Conservation (phyloP, 768 basidiomycete genomes). For the Phanerochaete sordida region DNA sequence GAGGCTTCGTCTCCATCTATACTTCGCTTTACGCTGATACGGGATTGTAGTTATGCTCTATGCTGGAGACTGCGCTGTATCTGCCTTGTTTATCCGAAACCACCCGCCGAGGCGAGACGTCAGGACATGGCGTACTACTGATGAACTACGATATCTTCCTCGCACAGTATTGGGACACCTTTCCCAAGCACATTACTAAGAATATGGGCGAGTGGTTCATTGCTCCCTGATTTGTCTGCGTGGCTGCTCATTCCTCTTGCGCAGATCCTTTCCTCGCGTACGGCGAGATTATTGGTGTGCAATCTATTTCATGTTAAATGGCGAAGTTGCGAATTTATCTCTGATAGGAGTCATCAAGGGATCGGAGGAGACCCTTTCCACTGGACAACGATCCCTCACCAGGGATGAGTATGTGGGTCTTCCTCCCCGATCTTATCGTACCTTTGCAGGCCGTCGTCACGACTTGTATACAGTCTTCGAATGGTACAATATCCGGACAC, state of each 20-base stretch:
- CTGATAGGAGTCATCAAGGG: constrained; percentile 58
- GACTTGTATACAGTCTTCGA: constrained; percentile 51
- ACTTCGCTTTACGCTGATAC: not conserved
- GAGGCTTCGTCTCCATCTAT: too few relatives aligned
- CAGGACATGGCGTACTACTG: too few relatives aligned
- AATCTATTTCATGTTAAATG: not conserved
- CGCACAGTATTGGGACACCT: constrained; percentile 55
- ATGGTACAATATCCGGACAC: constrained; percentile 38
- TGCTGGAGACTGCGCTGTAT: constrained; percentile 48
- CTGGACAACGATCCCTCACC: constrained; percentile 36
- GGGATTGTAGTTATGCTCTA: constrained; percentile 41
- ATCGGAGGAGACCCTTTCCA: constrained; percentile 47
- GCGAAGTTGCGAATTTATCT: not conserved
- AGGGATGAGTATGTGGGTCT: constrained; percentile 44
- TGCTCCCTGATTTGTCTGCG: not conserved
- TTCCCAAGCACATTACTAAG: constrained; percentile 45
- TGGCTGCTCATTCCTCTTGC: not conserved
- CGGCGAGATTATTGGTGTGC: constrained; percentile 55
- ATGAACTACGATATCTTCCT: constrained; percentile 51
- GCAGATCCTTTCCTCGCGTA: constrained; percentile 62
- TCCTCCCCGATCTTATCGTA: constrained; percentile 47
- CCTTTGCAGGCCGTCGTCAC: constrained; percentile 42
- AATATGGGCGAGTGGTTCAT: constrained; percentile 41
- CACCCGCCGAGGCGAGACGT: too few relatives aligned
- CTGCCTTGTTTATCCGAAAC: too few relatives aligned